Base-by-base conservation (phyloP, 1,139 yeast species). In the Kluyveromyces sp. region DNA sequence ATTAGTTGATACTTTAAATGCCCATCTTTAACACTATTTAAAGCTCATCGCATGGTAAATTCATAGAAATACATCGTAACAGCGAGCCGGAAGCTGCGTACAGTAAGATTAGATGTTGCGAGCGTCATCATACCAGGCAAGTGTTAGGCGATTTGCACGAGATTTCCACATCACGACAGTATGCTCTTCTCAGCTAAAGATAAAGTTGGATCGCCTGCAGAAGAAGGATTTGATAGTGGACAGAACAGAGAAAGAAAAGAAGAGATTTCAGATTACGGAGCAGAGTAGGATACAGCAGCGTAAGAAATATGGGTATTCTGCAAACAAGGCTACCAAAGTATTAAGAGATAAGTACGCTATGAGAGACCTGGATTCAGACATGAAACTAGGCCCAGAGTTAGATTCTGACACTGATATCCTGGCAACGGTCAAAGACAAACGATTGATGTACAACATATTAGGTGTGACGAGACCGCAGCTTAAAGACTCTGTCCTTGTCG, bases 381-480 rank as follows among this genome's bases (percentile, higher is more conserved):
- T 54, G 3, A 49, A 55, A 3, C 42, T 67, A 4, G 71, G 71
- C 0, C 70, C 70, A 0, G 51, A 58, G 2, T 59, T 63, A 34
- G 51, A 58, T 22, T 55, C 60, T 2, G 69, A 65, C 51, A 37
- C 64, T 13, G 47, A 53, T 16, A 58, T 65, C 26, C 59, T 70
- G 42, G 50, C 54, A 3, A 33, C 44, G 16, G 55, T 58, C 4
- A 55, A 47, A 6, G 77, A 78, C 52, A 63, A 66, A 40, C 61
- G 74, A 40, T 59, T 81, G 40, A 54, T 76, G 38, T 71, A 73
- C 49, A 66, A 73, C 1, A 64, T 80, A 7, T 58, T 83, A 22
- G 88, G 89, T 2, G 70, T 78, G 1, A 74, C 75, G 38, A 77
- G 73, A 3, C 67, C 66, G 28, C 82, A 77, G 55, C 51, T 83